Conservation (phyloP, 768 basidiomycete genomes). For the Strobilomyces dryophilus region DNA sequence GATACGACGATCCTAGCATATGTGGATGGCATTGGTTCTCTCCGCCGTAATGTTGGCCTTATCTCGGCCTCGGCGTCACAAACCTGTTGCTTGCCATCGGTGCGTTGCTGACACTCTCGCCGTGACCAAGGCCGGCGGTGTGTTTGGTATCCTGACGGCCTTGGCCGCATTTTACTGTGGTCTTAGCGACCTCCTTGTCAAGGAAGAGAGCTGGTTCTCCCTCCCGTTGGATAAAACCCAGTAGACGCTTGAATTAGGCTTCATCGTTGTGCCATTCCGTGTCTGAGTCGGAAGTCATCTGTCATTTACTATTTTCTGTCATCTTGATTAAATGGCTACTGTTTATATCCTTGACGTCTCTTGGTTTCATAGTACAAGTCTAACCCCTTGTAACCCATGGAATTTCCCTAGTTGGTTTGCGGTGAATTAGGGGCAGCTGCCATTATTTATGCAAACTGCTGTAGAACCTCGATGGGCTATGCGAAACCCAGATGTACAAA, state of each 20-base stretch:
- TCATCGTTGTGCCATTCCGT: background rate
- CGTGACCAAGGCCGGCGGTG: slow-evolving; percentile 40
- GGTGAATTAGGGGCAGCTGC: too few relatives aligned
- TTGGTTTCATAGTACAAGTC: background rate
- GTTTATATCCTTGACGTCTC: background rate
- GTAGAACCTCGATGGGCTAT: too few relatives aligned
- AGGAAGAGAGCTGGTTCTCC: slow-evolving; percentile 35
- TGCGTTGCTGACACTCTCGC: slow-evolving; percentile 26
- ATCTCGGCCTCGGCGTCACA: slow-evolving; percentile 46
- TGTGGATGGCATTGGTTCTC: slow-evolving; percentile 39
- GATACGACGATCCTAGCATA: background rate
- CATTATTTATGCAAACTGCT: too few relatives aligned
- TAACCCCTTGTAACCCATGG: too few relatives aligned
- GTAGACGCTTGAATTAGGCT: background rate
- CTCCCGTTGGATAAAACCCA: slow-evolving; percentile 37
- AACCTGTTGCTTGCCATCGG: slow-evolving; percentile 45
- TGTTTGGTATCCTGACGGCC: slow-evolving; percentile 42
- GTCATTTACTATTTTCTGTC: slow-evolving; percentile 3
- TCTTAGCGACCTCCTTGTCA: slow-evolving; percentile 38
- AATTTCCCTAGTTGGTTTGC: too few relatives aligned
- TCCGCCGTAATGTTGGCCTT: slow-evolving; percentile 48
- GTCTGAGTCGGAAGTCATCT: background rate
- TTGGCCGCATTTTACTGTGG: slow-evolving; percentile 45
- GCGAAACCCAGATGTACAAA: too few relatives aligned
- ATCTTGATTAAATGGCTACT: background rate